Evolutionary conservation across 148 eudicot species (phyloP).

Genomic region (Dianthus caryophyllus): DNA sequence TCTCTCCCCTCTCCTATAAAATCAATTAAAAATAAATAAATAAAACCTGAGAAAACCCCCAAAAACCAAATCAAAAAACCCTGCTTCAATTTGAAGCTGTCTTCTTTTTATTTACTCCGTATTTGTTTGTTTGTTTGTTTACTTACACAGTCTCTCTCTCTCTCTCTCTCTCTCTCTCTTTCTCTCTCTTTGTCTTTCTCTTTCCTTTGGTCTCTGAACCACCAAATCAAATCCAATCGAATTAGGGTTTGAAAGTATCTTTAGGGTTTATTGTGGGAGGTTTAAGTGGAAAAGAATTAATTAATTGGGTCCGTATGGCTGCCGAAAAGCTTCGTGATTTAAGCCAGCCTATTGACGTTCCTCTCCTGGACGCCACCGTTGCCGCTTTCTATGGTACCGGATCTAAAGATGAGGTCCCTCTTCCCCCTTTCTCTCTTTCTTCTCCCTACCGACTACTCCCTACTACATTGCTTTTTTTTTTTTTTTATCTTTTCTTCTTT

Average conservation of each 20-base stretch:
- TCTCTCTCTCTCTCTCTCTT: slow-evolving; percentile 20
- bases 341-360: slow-evolving; percentile 88
- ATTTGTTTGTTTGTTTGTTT: too few species aligned
- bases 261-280: slow-evolving; percentile 25
- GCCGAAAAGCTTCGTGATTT: slow-evolving; percentile 91
- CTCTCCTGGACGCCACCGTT: slow-evolving; percentile 87
- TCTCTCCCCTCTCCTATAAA: background rate
- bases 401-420: slow-evolving; percentile 77
- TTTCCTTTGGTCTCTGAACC: slow-evolving; percentile 22
- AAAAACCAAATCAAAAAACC: slow-evolving; percentile 9
- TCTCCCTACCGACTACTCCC: background rate
- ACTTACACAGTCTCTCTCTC: slow-evolving; percentile 3
- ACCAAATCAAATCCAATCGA: slow-evolving; percentile 16
- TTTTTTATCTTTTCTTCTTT: too few species aligned
- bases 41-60: background rate
- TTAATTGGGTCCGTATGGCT: slow-evolving; percentile 68
- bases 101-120: too few species aligned
- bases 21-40: background rate
- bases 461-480: too few species aligned
- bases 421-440: background rate
- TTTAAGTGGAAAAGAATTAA: too few species aligned
- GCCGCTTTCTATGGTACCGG: slow-evolving; percentile 96
- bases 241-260: slow-evolving; percentile 35
- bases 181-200: slow-evolving; percentile 22
- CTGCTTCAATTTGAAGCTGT: slow-evolving; percentile 77